Percentiles rank a stretch among this genome's conserved stretches.
phyloP scores from a whole-genome alignment of 192 early-diverging fungal species.

The Helicostylum pulchrum region DNA sequence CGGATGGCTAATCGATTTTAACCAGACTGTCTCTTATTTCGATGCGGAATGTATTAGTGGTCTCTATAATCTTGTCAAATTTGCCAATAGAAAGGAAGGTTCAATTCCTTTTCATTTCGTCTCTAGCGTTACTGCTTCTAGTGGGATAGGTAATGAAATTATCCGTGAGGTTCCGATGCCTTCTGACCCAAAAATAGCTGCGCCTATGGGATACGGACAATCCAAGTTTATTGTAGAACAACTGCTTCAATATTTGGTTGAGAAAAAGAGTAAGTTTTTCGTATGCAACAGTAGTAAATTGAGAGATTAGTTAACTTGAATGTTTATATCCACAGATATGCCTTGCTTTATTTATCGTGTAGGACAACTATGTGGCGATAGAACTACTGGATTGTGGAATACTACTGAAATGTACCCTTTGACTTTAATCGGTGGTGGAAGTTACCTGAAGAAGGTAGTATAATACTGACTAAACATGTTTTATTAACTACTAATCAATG shows the following conservation, averaged over 20 bases:
- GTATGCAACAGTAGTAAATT: too few species aligned
- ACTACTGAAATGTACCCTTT: slow-evolving; percentile 23
- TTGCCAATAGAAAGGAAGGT: slow-evolving; percentile 9
- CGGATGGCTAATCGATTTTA: slow-evolving; percentile 40
- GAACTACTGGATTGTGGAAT: slow-evolving; percentile 30
- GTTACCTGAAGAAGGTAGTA: background rate
- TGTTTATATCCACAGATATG: background rate
- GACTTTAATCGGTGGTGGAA: slow-evolving; percentile 23
- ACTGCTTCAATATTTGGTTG: slow-evolving; percentile 13
- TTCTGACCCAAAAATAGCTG: slow-evolving; percentile 13
- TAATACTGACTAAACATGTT: too few species aligned
- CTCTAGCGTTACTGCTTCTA: slow-evolving; percentile 27
- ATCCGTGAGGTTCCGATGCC: slow-evolving; percentile 20
- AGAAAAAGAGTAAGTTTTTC: slow-evolving; percentile 7
- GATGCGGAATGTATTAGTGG: slow-evolving; percentile 26
- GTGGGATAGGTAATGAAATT: background rate
- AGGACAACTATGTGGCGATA: slow-evolving; percentile 33
- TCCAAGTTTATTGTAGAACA: slow-evolving; percentile 34
- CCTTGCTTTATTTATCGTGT: slow-evolving; percentile 27
- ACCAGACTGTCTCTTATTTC: slow-evolving; percentile 27
- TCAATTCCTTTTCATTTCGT: slow-evolving; percentile 31
- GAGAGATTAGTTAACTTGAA: too few species aligned
- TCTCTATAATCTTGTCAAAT: slow-evolving; percentile 25
- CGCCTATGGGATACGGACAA: slow-evolving; percentile 34
- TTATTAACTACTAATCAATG: too few species aligned